A percentile compares a stretch with the other conserved stretches of the same genome.
phyloP scores from a whole-genome alignment of 129 eudicot species.

The Silybum marianum region DNA sequence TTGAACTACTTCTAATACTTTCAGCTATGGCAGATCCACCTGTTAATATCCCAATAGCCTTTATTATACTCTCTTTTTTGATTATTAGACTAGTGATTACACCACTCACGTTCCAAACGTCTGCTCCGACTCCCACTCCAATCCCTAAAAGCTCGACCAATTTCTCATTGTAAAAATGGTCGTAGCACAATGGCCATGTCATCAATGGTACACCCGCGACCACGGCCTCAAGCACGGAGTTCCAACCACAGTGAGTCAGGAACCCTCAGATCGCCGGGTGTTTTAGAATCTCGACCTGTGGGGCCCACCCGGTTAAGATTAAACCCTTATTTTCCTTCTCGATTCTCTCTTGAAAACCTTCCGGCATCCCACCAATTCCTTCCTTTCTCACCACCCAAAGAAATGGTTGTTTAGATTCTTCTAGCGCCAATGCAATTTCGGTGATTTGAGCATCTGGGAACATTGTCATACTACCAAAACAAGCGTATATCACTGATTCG shows the following conservation, averaged over 20 bases:
- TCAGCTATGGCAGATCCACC: background rate
- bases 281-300: conserved; percentile 42
- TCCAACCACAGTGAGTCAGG: conserved; percentile 64
- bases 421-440: conserved; percentile 50
- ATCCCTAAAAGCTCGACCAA: conserved; percentile 37
- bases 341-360: conserved; percentile 39
- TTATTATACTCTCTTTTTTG: background rate
- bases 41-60: conserved; percentile 21
- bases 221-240: conserved; percentile 47
- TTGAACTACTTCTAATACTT: conserved; percentile 17
- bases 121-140: conserved; percentile 41
- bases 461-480: conserved; percentile 48
- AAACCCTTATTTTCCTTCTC: conserved; percentile 28
- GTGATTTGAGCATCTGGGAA: conserved; percentile 41
- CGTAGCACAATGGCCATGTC: conserved; percentile 48
- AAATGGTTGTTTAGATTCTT: conserved; percentile 32
- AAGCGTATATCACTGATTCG: conserved; percentile 39
- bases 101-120: conserved; percentile 8
- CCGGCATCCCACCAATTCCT: conserved; percentile 32
- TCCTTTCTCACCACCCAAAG: conserved; percentile 48
- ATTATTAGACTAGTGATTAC: conserved; percentile 21
- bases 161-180: conserved; percentile 48
- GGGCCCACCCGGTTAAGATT: conserved; percentile 44
- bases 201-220: conserved; percentile 49
- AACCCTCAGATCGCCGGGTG: conserved; percentile 43